Percentiles rank a stretch among this genome's conserved stretches.
These are phyloP conservation scores for Puccinia novopanici DNA, from an alignment of 1,284 basidiomycete genomes.

Conservation along the genomic window DNA sequence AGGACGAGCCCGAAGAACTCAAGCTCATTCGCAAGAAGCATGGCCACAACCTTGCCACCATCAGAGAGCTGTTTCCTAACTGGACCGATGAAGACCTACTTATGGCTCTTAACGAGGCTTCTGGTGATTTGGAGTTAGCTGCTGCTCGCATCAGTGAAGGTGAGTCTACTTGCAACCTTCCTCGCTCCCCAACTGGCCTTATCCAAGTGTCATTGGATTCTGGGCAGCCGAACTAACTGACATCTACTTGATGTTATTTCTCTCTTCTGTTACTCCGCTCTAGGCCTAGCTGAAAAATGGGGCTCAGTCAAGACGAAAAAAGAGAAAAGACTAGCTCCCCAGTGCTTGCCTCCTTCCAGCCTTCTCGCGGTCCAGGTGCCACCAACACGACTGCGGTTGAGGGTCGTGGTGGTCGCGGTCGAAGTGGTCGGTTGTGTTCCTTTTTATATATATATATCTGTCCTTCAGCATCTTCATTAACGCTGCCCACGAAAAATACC, in stretches of 20 bases:
- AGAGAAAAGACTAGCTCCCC: slow-evolving; percentile 62
- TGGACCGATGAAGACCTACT: slow-evolving; percentile 80
- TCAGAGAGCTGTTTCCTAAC: slow-evolving; percentile 70
- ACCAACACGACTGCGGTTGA: not conserved
- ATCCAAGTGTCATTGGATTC: not conserved
- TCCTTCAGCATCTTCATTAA: not conserved
- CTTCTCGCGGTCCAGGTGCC: not conserved
- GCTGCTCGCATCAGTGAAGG: slow-evolving; percentile 78
- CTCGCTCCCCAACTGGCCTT: not conserved
- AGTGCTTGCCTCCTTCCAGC: slow-evolving; percentile 17
- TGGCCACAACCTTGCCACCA: slow-evolving; percentile 46
- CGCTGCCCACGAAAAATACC: not conserved
- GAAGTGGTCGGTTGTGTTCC: slow-evolving; percentile 32
- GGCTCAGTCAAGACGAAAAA: slow-evolving; percentile 83
- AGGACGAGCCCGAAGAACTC: slow-evolving; percentile 48
- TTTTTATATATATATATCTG: slow-evolving; percentile 11
- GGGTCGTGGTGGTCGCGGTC: slow-evolving; percentile 31
- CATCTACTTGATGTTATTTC: not conserved
- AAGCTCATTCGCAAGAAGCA: slow-evolving; percentile 48
- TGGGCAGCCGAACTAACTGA: not conserved
- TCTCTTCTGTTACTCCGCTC: not conserved
- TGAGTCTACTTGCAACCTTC: slow-evolving; percentile 59
- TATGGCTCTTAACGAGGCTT: slow-evolving; percentile 71
- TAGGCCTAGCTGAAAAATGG: slow-evolving; percentile 80
- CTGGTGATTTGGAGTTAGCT: slow-evolving; percentile 73